Base-by-base conservation (phyloP, 2,329 filamentous ascomycete genomes). In the Raffaelea ambrosiae region DNA sequence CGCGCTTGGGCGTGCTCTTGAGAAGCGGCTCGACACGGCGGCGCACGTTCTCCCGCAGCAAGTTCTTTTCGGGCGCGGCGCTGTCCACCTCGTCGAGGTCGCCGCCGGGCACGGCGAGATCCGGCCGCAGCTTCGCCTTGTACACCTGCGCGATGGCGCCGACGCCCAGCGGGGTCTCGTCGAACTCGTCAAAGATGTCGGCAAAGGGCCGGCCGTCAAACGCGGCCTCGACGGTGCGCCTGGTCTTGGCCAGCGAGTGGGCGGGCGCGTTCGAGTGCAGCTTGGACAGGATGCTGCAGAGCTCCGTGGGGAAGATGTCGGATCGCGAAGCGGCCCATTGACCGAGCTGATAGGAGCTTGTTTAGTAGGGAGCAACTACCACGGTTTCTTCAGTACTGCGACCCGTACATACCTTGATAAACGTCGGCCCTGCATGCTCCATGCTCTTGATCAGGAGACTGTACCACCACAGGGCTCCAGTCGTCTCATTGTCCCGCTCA, bases 61-160 rank as follows among this genome's bases (percentile, higher is more conserved):
- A n/a, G n/a, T n/a, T 62, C 33, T 69, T 67, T 3, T 47, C 23
- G 7, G 44, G 47, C 7, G 29, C 14, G 33, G 23, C 11, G 19
- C 5, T 11, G 26, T 29, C 42, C 5, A 54, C 47, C 10, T 55
- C 51, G 0, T 74, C 68, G 45, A 83, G 79, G 42, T 81, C 73
- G 43, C 75, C 72, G 31, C 77, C 77, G 0, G 80, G 77, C 1
- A 74, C 76, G 5, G 86, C 81, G 46, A 97, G 69, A 56, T 86
- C 83, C 0, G 86, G 78, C 60, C 89, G 94, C 41, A 98, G 68
- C 63, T 89, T 96, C 1, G 93, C 93, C 62, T 88, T 94, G 74
- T 98, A 98, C 3, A 97, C 93, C 63, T 98, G 93, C 0, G 93
- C 93, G 58, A 98, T 97, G 26, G 93, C 93, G 11, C 93, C 93